These are phyloP conservation scores for Trametes polyzona DNA, from an alignment of 1,284 basidiomycete genomes.

Conservation along the genomic window DNA sequence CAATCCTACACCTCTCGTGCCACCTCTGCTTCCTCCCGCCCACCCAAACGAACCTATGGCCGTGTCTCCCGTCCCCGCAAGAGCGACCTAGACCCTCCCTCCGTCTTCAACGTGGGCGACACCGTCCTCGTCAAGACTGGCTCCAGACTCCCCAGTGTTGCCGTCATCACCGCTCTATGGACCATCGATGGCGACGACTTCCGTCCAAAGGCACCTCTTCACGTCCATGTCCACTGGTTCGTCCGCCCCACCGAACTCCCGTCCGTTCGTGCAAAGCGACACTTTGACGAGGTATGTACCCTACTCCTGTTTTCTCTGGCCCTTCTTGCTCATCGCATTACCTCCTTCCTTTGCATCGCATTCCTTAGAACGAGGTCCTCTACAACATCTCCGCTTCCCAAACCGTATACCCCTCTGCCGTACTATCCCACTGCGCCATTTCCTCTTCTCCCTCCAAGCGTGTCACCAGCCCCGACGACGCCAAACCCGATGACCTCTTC, in stretches of 20 bases:
- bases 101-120: constrained; percentile 57
- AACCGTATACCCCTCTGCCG: constrained; percentile 51
- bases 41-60: constrained; percentile 23
- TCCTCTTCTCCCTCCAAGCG: constrained; percentile 27
- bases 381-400: constrained; percentile 56
- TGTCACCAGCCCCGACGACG: not conserved
- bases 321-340: constrained; percentile 6
- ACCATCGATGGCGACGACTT: constrained; percentile 42
- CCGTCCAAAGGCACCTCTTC: constrained; percentile 40
- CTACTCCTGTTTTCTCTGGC: not conserved
- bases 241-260: constrained; percentile 64
- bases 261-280: constrained; percentile 55
- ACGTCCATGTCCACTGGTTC: constrained; percentile 73
- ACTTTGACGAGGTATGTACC: constrained; percentile 54
- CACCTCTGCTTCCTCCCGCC: not conserved
- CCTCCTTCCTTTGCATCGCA: too few species aligned
- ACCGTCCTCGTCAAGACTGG: constrained; percentile 65
- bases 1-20: constrained; percentile 12
- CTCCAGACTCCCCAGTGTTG: constrained; percentile 58
- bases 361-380: constrained; percentile 69
- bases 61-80: constrained; percentile 10
- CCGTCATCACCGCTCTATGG: constrained; percentile 70
- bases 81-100: not conserved
- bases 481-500: constrained; percentile 43
- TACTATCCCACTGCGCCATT: constrained; percentile 57